phyloP scores from a whole-genome alignment of 2,329 filamentous ascomycete species.

The Trichoderma cornu-damae region DNA sequence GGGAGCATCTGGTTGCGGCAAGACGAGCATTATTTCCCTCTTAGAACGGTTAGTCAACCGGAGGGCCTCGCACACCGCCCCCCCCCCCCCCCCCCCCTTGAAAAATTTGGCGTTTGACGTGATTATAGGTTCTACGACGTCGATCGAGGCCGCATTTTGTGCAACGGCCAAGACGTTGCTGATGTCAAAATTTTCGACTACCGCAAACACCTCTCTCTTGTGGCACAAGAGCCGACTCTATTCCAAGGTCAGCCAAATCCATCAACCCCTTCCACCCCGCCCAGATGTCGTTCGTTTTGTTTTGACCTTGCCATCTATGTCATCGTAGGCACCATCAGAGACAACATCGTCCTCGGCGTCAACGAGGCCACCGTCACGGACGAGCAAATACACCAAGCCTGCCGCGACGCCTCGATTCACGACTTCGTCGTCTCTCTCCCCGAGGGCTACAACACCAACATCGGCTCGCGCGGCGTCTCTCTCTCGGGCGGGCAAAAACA shows the following conservation, averaged over 20 bases:
- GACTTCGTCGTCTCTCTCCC: conserved; percentile 66
- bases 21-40: conserved; percentile 64
- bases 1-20: conserved; percentile 65
- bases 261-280: neutral
- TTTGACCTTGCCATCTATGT: neutral
- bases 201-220: conserved; percentile 60
- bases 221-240: conserved; percentile 69
- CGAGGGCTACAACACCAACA: conserved; percentile 61
- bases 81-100: too few species aligned
- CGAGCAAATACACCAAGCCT: conserved; percentile 47
- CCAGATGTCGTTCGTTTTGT: too few species aligned
- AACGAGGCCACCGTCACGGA: conserved; percentile 48
- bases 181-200: conserved; percentile 57
- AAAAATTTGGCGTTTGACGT: neutral
- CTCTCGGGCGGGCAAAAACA: conserved; percentile 70
- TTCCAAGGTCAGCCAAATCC: conserved; percentile 51
- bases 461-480: conserved; percentile 62
- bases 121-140: conserved; percentile 64
- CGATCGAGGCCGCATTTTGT: conserved; percentile 57
- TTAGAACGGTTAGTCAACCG: conserved; percentile 50
- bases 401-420: conserved; percentile 61
- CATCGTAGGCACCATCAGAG: conserved; percentile 51
- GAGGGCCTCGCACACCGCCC: too few species aligned
- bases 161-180: conserved; percentile 57
- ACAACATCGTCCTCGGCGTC: conserved; percentile 65